Conservation (phyloP, 257 asterid genomes). For the Solanum arcanum region DNA sequence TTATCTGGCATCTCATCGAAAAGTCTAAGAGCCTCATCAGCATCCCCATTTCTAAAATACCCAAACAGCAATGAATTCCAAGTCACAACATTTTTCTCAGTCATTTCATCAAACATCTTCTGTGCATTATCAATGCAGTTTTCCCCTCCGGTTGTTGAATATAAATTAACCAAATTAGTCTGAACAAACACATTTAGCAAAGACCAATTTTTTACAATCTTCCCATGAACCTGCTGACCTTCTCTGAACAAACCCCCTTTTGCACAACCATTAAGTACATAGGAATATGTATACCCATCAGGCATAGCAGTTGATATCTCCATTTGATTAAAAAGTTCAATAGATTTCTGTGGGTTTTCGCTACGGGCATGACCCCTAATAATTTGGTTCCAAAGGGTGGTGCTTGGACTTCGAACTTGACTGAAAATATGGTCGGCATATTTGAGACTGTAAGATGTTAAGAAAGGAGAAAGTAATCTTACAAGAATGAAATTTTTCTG, state of each 20-base stretch:
- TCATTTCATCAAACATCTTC: constrained; percentile 60
- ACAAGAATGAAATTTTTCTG: constrained; percentile 58
- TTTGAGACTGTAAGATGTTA: constrained; percentile 24
- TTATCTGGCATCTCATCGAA: constrained; percentile 57
- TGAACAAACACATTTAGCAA: constrained; percentile 42
- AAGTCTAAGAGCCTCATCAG: constrained; percentile 28
- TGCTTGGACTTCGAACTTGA: constrained; percentile 37
- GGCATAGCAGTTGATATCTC: constrained; percentile 26
- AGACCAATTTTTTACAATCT: constrained; percentile 42
- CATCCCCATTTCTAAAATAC: constrained; percentile 30
- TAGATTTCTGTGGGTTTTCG: constrained; percentile 23
- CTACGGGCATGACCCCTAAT: constrained; percentile 30
- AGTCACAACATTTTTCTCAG: constrained; percentile 43
- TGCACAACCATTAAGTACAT: constrained; percentile 40
- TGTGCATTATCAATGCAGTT: constrained; percentile 27
- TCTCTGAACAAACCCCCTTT: constrained; percentile 40
- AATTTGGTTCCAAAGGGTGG: constrained; percentile 61
- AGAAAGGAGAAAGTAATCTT: constrained; percentile 35
- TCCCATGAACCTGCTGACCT: constrained; percentile 64
- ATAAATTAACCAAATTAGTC: constrained; percentile 64
- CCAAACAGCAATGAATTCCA: constrained; percentile 76
- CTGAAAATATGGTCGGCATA: constrained; percentile 41
- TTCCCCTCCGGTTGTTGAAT: constrained; percentile 16
- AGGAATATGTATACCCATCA: constrained; percentile 58
- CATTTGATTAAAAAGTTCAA: constrained; percentile 33